Evolutionary conservation across 2,329 filamentous ascomycete genomes (phyloP).

Genomic region (Huntiella abstrusa): DNA sequence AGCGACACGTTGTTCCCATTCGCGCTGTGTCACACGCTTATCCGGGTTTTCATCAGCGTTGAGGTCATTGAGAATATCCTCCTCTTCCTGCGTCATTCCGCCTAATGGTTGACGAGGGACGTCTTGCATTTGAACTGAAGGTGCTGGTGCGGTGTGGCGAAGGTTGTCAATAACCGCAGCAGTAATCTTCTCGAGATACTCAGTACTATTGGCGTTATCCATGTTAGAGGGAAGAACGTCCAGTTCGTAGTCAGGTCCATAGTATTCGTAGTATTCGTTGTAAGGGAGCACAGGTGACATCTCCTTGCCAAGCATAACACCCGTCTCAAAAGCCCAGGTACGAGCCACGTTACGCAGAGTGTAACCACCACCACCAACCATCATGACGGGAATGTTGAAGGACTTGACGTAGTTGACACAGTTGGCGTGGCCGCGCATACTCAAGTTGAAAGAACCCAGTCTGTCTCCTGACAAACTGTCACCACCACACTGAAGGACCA

Average conservation of each 20-base stretch:
- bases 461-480: conserved; percentile 89
- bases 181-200: conserved; percentile 69
- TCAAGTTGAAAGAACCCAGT: conserved; percentile 91
- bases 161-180: conserved; percentile 71
- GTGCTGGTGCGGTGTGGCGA: conserved; percentile 65
- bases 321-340: conserved; percentile 94
- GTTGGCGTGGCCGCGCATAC: conserved; percentile 87
- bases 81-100: conserved; percentile 47
- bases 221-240: conserved; percentile 79
- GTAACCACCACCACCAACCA: conserved; percentile 89
- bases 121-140: conserved; percentile 82
- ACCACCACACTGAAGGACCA: conserved; percentile 89
- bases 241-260: conserved; percentile 74
- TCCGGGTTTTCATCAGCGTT: conserved; percentile 82
- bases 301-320: conserved; percentile 64
- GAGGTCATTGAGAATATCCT: conserved; percentile 44
- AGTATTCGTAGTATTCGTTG: conserved; percentile 94
- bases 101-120: conserved; percentile 42
- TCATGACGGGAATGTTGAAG: conserved; percentile 68
- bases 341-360: conserved; percentile 94
- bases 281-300: conserved; percentile 75
- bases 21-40: conserved; percentile 58
- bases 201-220: conserved; percentile 73
- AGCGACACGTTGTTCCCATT: conserved; percentile 61
- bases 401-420: conserved; percentile 85